Base-by-base conservation (phyloP, 371 early-diverging fungal species). In the Mortierella polycephala region DNA sequence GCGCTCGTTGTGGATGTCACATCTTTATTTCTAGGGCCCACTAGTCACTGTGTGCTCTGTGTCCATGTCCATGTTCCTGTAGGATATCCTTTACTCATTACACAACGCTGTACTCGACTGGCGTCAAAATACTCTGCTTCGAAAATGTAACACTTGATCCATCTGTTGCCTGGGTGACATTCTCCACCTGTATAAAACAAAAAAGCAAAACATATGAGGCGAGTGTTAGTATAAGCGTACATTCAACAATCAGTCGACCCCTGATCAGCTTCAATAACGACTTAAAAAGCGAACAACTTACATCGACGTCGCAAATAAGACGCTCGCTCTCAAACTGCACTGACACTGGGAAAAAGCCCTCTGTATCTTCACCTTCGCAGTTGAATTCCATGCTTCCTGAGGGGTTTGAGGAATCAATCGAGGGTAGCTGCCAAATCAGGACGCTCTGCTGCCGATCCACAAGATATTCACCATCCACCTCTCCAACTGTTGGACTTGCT, bases 371-470 rank as follows among this genome's bases (percentile, higher is more conserved):
- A 30, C 92, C 91, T 20, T 87, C 83, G 18, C 95, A 90, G 58
- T 83, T 90, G 83, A 97, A 98, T 70, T 97, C 97, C 55, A 98
- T 83, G 14, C 89, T 87, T 39, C 30, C 30, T 23, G 89, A 88
- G 54, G 85, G 84, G 81, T 92, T 93, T 60, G 87, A 85, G 42
- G 85, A 77, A 69, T 94, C 92, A 62, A 98, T 93, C 14, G 90
- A 79, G 18, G 96, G 93, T 11, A 98, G 75, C 71, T 93, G 91
- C 98, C 98, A 98, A 52, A 94, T 90, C 59, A 98, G 84, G 6
- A 84, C 82, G 50, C 89, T 84, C 20, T 88, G 86, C 30, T 87
- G 83, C 51, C 87, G 89, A 75, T 96, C 93, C 40, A 95, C 85
- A 64, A 85, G 75, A 82, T 95, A 95, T 44, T 86, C 77, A 30